Percentiles rank a stretch among this genome's conserved stretches.
Conservation (phyloP, 2,329 filamentous ascomycete species). For the Gliomastix tumulicola region DNA sequence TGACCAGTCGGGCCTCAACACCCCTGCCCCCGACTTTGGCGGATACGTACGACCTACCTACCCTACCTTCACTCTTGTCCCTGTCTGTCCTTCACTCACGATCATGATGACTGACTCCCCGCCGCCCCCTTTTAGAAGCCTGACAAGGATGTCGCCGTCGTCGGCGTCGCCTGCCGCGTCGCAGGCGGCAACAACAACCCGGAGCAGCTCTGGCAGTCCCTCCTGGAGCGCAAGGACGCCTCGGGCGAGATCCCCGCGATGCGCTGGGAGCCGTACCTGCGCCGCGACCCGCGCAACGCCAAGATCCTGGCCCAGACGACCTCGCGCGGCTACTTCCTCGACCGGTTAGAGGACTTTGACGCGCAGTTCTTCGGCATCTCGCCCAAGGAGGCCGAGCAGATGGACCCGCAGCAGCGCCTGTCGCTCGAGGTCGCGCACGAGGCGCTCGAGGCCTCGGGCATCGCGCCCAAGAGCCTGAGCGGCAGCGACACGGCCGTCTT, state of each 20-base stretch:
- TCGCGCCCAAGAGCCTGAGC: constrained; percentile 9
- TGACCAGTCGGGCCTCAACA: no score
- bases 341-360: constrained; percentile 59
- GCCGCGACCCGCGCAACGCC: constrained; percentile 55
- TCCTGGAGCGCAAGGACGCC: constrained; percentile 56
- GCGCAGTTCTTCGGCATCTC: constrained; percentile 67
- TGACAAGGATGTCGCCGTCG: constrained; percentile 41
- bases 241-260: constrained; percentile 49
- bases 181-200: constrained; percentile 46
- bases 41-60: no score
- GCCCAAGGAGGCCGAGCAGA: constrained; percentile 53
- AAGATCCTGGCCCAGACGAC: constrained; percentile 48
- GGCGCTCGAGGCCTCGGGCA: constrained; percentile 56
- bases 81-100: no score
- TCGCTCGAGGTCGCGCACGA: constrained; percentile 59
- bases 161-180: constrained; percentile 57
- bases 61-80: no score
- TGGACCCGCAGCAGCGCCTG: constrained; percentile 59
- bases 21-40: no score
- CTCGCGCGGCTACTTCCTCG: constrained; percentile 37
- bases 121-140: no score
- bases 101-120: no score
- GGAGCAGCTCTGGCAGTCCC: constrained; percentile 54
- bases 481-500: constrained; percentile 4
- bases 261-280: constrained; percentile 54